These are phyloP conservation scores for Sphaerosporella brunnea DNA, from an alignment of 495 filamentous ascomycete genomes.

Conservation along the genomic window DNA sequence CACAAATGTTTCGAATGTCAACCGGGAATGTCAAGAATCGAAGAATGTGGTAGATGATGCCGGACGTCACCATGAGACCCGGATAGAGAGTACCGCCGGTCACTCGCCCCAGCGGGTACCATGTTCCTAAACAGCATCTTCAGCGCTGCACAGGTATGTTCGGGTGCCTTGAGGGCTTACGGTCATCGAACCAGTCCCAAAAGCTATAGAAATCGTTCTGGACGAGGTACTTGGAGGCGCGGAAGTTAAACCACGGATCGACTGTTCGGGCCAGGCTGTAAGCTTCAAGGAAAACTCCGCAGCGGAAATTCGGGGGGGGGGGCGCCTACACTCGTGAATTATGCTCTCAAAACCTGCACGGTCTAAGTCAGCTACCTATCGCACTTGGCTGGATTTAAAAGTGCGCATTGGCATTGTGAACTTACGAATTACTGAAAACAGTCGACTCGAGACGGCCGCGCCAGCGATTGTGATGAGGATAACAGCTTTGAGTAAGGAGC, in stretches of 20 bases:
- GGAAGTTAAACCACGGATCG: constrained; percentile 99
- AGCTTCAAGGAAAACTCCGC: not conserved
- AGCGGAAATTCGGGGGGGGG: constrained; percentile 1
- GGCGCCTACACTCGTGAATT: constrained; percentile 88
- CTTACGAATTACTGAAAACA: constrained; percentile 96
- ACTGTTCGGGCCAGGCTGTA: constrained; percentile 35
- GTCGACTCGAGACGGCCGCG: constrained; percentile 78
- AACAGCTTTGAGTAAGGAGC: constrained; percentile 71
- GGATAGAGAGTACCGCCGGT: constrained; percentile 97
- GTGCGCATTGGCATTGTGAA: constrained; percentile 17
- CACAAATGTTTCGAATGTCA: constrained; percentile 97
- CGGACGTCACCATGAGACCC: constrained; percentile 97
- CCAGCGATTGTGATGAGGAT: constrained; percentile 86
- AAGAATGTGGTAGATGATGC: constrained; percentile 86
- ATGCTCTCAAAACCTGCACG: constrained; percentile 85
- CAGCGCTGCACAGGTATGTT: not conserved
- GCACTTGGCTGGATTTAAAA: constrained; percentile 5
- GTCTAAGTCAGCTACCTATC: not conserved
- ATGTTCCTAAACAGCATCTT: constrained; percentile 48
- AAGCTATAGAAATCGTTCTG: constrained; percentile 96
- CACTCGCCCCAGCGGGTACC: constrained; percentile 96
- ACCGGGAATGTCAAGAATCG: constrained; percentile 83
- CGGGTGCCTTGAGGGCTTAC: constrained; percentile 32
- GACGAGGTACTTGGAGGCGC: constrained; percentile 93
- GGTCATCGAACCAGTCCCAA: constrained; percentile 99